phyloP scores from a whole-genome alignment of 768 basidiomycete genomes.

The Lyophyllum decastes region DNA sequence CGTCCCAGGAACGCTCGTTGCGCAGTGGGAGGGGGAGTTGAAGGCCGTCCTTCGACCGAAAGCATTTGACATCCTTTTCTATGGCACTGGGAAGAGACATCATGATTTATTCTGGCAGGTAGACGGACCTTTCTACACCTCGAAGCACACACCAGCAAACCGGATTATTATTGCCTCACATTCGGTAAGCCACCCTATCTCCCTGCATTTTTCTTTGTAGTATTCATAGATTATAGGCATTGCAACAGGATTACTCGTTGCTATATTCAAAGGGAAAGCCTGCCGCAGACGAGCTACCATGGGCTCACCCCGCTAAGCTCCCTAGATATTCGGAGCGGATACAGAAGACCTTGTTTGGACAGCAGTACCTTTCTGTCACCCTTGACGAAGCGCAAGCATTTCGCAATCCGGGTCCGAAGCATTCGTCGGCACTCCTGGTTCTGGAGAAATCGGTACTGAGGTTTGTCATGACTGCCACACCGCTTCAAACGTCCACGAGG shows the following conservation, averaged over 20 bases:
- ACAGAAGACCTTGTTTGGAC: slow-evolving; percentile 17
- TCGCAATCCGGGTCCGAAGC: slow-evolving; percentile 15
- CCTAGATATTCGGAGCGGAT: no score
- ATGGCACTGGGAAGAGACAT: slow-evolving; percentile 11
- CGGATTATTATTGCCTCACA: slow-evolving; percentile 24
- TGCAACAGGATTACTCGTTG: no score
- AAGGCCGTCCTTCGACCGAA: slow-evolving; percentile 11
- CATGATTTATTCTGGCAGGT: slow-evolving; percentile 20
- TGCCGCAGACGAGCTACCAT: no score
- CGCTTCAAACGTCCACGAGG: slow-evolving; percentile 24
- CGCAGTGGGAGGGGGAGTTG: slow-evolving; percentile 22
- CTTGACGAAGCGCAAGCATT: slow-evolving; percentile 26
- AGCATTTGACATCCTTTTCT: slow-evolving; percentile 25
- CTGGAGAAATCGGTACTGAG: slow-evolving; percentile 7
- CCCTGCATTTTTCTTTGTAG: no score
- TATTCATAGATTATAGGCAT: no score
- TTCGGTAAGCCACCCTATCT: no score
- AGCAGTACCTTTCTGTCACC: slow-evolving; percentile 13
- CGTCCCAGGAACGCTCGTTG: slow-evolving; percentile 19
- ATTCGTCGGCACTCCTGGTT: slow-evolving; percentile 12
- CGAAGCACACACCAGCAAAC: slow-evolving; percentile 11
- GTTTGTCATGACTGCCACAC: slow-evolving; percentile 23
- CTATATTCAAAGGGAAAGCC: no score
- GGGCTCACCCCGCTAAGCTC: no score
- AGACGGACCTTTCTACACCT: slow-evolving; percentile 10